Base-by-base conservation (phyloP, 2,329 filamentous ascomycete genomes). In the Pyrenochaeta sp. region DNA sequence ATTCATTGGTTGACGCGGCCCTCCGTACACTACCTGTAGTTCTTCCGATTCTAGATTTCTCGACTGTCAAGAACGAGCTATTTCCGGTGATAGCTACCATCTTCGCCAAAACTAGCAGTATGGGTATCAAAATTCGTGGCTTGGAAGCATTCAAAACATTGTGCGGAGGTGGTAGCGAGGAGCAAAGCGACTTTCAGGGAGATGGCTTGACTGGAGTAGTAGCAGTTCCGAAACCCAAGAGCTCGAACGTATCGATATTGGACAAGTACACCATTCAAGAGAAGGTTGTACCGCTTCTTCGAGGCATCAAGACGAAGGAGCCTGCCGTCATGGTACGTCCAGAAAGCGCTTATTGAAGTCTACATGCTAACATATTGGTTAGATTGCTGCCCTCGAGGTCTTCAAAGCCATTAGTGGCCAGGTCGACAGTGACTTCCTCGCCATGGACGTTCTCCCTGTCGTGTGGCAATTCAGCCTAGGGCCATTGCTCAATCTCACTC, bases 181-280 rank as follows among this genome's bases (percentile, higher is more conserved):
- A 69, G n/a, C 57, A 75, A 41, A 63, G 72, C 43, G 66, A 60
- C 12, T 55, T 67, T 7, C 66, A 69, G 47, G 80, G 85, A 41
- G 91, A 95, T 71, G 93, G 91, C 4, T 82, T 97, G 2, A 89
- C 91, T 61, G 92, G 92, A 0, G 80, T 93, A 35, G 71, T 70
- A 36, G 75, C 84, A 61, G 73, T 80, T 46, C 80, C 84, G 66
- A 68, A 84, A 67, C 83, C 85, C 52, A 88, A 88, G 69, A 79
- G 83, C 2, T 85, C 84, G 3, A 90, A 85, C 1, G 89, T 89
- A 0, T 92, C 87, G 1, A 93, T 94, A 2, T 81, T 99, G 23
- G 95, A 99, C 79, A 98, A 98, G 75, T 98, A 95, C 71, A 98
- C 95, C 0, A 94, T 99, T 79, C 95, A 99, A 74, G 95, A 99